A percentile compares a stretch with the other conserved stretches of the same genome.
Conservation (phyloP, 2,329 filamentous ascomycete species). For the Verticillium tricorpus region DNA sequence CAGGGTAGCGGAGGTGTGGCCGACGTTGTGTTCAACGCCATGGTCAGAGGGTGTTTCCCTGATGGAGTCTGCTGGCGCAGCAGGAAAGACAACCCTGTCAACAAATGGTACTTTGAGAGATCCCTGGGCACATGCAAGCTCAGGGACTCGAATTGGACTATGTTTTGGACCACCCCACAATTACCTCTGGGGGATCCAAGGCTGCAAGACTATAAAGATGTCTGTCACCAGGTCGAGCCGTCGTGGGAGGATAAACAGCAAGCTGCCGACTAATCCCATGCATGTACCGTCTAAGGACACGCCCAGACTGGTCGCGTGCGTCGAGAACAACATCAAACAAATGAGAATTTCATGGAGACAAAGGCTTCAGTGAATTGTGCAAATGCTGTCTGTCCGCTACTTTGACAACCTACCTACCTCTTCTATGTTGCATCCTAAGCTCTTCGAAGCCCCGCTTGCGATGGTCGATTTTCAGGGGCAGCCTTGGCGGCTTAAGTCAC, state of each 20-base stretch:
- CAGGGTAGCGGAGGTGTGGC: slow-evolving; percentile 92
- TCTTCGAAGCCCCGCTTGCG: background rate
- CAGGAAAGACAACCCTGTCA: slow-evolving; percentile 86
- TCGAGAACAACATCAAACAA: background rate
- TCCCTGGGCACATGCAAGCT: slow-evolving; percentile 80
- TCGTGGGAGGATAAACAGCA: slow-evolving; percentile 58
- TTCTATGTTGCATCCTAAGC: too few species aligned
- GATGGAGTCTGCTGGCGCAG: slow-evolving; percentile 89
- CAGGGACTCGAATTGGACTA: slow-evolving; percentile 81
- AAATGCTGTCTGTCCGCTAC: too few species aligned
- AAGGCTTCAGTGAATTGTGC: too few species aligned
- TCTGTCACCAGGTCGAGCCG: slow-evolving; percentile 62
- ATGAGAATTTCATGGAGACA: background rate
- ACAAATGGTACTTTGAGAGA: slow-evolving; percentile 98
- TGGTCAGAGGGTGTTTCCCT: slow-evolving; percentile 87
- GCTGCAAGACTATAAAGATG: slow-evolving; percentile 67
- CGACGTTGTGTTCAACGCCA: slow-evolving; percentile 93
- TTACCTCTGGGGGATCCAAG: slow-evolving; percentile 49
- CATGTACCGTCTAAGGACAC: background rate
- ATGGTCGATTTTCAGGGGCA: background rate
- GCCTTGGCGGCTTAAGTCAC: too few species aligned
- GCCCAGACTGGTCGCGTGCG: background rate
- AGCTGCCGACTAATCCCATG: slow-evolving; percentile 5
- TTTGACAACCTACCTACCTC: too few species aligned
- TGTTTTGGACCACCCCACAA: slow-evolving; percentile 91